Evolutionary conservation across 2,329 filamentous ascomycete genomes (phyloP).

Genomic region (Tolypocladium guangdongense): DNA sequence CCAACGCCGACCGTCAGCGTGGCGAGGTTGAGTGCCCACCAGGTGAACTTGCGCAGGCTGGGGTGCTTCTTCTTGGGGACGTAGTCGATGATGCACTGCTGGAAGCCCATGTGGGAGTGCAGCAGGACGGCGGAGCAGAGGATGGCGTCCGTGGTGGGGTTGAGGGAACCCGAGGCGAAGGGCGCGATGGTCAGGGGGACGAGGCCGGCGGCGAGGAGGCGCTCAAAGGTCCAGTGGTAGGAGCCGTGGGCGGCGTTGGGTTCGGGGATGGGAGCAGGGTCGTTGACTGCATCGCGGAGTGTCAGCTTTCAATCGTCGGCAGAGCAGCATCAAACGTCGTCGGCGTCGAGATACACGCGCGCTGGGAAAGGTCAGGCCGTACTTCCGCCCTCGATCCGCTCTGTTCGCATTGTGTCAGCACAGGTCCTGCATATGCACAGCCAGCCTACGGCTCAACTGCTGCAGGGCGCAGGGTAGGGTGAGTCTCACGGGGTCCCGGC

Average conservation of each 20-base stretch:
- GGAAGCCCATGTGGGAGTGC: slow-evolving; percentile 93
- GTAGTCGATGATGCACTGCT: slow-evolving; percentile 87
- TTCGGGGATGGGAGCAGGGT: slow-evolving; percentile 64
- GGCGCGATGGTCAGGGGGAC: slow-evolving; percentile 82
- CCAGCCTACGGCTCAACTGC: background rate
- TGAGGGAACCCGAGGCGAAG: slow-evolving; percentile 84
- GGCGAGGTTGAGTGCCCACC: slow-evolving; percentile 68
- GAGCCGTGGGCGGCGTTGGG: slow-evolving; percentile 73
- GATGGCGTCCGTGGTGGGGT: slow-evolving; percentile 77
- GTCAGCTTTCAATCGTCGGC: slow-evolving; percentile 1
- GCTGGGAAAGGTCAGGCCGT: slow-evolving; percentile 19
- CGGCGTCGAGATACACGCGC: background rate
- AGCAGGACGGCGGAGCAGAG: slow-evolving; percentile 75
- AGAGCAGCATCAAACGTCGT: background rate
- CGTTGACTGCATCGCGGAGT: slow-evolving; percentile 56
- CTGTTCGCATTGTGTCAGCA: slow-evolving; percentile 41
- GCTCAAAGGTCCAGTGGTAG: slow-evolving; percentile 98
- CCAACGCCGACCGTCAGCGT: slow-evolving; percentile 78
- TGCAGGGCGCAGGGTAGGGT: background rate
- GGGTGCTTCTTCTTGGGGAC: slow-evolving; percentile 64
- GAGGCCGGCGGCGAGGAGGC: slow-evolving; percentile 66
- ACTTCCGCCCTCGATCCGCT: slow-evolving; percentile 67
- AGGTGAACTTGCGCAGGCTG: slow-evolving; percentile 51
- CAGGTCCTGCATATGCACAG: background rate
- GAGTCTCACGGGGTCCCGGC: slow-evolving; percentile 66